Evolutionary conservation across 129 eudicot genomes (phyloP).

Genomic region (Tanacetum coccineum): DNA sequence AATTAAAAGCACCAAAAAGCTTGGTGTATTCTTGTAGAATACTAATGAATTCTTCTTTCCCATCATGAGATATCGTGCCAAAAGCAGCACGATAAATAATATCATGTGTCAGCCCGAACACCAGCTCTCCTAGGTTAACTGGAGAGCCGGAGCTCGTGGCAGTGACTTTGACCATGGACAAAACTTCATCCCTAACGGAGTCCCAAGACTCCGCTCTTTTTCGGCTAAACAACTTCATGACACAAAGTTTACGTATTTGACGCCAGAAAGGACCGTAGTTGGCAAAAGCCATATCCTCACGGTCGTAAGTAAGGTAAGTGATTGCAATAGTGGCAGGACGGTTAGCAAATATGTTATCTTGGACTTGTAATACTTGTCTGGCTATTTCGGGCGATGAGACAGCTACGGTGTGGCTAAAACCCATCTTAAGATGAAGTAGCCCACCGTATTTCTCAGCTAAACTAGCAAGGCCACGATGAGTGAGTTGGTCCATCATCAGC

Average conservation of each 20-base stretch:
- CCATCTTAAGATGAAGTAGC: slow-evolving; percentile 64
- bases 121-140: slow-evolving; percentile 72
- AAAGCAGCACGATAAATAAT: slow-evolving; percentile 85
- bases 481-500: slow-evolving; percentile 68
- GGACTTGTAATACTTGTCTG: slow-evolving; percentile 71
- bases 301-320: slow-evolving; percentile 69
- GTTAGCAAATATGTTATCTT: slow-evolving; percentile 76
- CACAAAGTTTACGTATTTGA: slow-evolving; percentile 86
- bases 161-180: slow-evolving; percentile 45
- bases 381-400: slow-evolving; percentile 68
- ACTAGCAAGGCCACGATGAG: slow-evolving; percentile 75
- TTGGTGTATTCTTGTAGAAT: slow-evolving; percentile 82
- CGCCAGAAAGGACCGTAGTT: slow-evolving; percentile 97
- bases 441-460: slow-evolving; percentile 71
- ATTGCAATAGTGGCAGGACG: slow-evolving; percentile 81
- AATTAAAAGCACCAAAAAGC: slow-evolving; percentile 80
- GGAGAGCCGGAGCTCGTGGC: slow-evolving; percentile 37
- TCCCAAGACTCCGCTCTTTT: slow-evolving; percentile 94
- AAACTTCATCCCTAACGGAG: slow-evolving; percentile 80
- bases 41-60: slow-evolving; percentile 73
- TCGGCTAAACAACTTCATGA: slow-evolving; percentile 81
- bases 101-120: slow-evolving; percentile 67
- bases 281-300: slow-evolving; percentile 95
- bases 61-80: slow-evolving; percentile 60
- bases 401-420: slow-evolving; percentile 60